Conservation (phyloP, 2,329 filamentous ascomycete genomes). For the Alternaria burnsii region DNA sequence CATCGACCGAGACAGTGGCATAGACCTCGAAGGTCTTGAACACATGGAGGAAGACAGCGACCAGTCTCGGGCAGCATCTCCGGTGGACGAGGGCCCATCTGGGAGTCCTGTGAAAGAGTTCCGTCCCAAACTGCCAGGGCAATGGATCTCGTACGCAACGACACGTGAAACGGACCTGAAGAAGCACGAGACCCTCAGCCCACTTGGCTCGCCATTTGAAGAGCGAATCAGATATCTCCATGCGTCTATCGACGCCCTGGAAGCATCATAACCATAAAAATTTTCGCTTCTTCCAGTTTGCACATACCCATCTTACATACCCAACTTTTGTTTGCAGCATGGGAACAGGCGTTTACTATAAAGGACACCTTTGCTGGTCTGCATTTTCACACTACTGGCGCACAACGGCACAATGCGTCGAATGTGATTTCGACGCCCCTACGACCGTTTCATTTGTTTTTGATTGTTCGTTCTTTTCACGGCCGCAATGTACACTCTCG, state of each 20-base stretch:
- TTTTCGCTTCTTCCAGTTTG: constrained; percentile 18
- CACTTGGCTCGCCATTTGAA: constrained; percentile 40
- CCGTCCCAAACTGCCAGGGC: constrained; percentile 17
- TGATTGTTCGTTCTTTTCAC: constrained; percentile 31
- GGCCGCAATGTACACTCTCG: constrained; percentile 6
- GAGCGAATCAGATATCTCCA: constrained; percentile 37
- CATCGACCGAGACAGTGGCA: constrained; percentile 50
- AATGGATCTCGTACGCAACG: constrained; percentile 18
- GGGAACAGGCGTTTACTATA: constrained; percentile 8
- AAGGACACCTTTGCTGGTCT: constrained; percentile 1
- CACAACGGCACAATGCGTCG: constrained; percentile 37
- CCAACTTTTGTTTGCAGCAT: constrained; percentile 1
- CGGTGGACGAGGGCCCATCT: background rate
- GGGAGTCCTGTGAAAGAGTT: constrained; percentile 18
- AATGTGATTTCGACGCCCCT: constrained; percentile 46
- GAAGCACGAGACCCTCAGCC: constrained; percentile 24
- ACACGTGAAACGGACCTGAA: constrained; percentile 6
- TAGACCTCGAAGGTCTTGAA: constrained; percentile 47
- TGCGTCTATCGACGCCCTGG: constrained; percentile 30
- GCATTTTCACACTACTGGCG: constrained; percentile 27
- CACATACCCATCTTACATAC: constrained; percentile 19
- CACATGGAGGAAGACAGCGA: constrained; percentile 21
- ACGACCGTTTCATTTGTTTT: constrained; percentile 44
- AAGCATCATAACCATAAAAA: constrained; percentile 20
- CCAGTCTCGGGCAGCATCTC: constrained; percentile 6